Conservation (phyloP, 176 grass and related monocot genomes). For the Urochloa ruziziensis region DNA sequence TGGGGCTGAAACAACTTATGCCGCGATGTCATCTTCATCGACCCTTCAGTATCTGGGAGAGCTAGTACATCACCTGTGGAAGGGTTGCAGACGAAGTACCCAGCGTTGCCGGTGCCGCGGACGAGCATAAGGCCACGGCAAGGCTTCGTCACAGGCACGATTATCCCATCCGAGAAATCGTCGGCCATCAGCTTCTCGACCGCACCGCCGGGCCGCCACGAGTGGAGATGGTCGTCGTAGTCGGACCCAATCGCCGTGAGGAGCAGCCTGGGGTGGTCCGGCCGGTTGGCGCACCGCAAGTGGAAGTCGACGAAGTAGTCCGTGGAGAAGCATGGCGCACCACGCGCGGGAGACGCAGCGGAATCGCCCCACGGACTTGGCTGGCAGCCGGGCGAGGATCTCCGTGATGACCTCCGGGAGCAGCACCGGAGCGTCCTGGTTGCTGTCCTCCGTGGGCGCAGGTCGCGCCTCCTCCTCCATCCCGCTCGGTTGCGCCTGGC, state of each 20-base stretch:
- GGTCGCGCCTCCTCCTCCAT: background rate
- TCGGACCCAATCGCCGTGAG: background rate
- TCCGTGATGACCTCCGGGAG: conserved; percentile 16
- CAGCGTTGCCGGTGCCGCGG: background rate
- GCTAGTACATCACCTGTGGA: background rate
- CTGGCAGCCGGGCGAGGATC: conserved; percentile 1
- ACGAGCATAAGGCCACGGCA: conserved; percentile 22
- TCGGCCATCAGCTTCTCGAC: conserved; percentile 12
- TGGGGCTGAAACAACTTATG: background rate
- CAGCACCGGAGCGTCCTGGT: background rate
- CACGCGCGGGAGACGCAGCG: conserved; percentile 18
- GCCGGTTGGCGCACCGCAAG: background rate
- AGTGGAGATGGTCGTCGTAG: conserved; percentile 9
- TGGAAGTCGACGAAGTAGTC: background rate
- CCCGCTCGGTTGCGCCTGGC: background rate
- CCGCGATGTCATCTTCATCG: conserved; percentile 17
- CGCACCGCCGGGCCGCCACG: background rate
- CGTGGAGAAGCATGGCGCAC: background rate
- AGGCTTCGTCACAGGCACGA: conserved; percentile 1
- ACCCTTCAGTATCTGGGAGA: background rate
- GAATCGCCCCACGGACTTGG: conserved; percentile 18
- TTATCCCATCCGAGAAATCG: background rate
- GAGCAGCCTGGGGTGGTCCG: background rate
- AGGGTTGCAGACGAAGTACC: conserved; percentile 24
- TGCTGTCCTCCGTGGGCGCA: background rate